Base-by-base conservation (phyloP, 805 yeast genomes). In the Zygosaccharomyces rouxii region DNA sequence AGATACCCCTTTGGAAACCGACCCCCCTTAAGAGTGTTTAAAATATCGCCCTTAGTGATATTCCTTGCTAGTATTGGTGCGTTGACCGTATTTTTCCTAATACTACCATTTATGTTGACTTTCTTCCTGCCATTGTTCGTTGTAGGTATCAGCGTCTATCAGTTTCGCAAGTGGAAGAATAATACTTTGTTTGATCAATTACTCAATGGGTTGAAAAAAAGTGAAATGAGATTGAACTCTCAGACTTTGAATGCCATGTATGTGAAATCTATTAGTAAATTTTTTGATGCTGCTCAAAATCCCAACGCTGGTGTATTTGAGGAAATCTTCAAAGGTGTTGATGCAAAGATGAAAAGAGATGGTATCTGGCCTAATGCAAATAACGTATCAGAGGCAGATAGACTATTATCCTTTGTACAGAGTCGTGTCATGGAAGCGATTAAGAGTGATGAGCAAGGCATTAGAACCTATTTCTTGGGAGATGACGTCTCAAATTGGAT, bases 131-230 rank as follows among this genome's bases (percentile, higher is more conserved):
- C 68, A 5, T 25, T 62, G 25, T 42, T 55, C 3, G 44, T 64
- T 19, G 46, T 49, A 3, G 59, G 53, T 2, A 51, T 61, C n/a
- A 50, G 42, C 6, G 37, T 52, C 7, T 55, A 42, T 29, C 68
- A 64, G 46, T 60, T 59, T 46, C 59, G 49, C 25, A 51, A 46
- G 44, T 63, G 64, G 63, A 55, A 52, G 45, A 42, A 50, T 11
- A 52, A 48, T 14, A 47, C 46, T 14, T 33, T 62, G n/a, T 47
- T 53, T 28, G 30, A 39, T 14, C 53, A 52, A 21, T 22, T 63
- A 25, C 46, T 56, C 19, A 47, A 35, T n/a, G 41, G 49, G 29
- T 43, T 60, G 18, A 57, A 54, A 14, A 40, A 30, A 18, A 56
- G 60, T 18, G 38, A 50, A 2, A 47, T 55, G 46, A 42, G 35